These are phyloP conservation scores for Coelastrella sp. DNA, from an alignment of 139 green algal genomes.

Conservation along the genomic window DNA sequence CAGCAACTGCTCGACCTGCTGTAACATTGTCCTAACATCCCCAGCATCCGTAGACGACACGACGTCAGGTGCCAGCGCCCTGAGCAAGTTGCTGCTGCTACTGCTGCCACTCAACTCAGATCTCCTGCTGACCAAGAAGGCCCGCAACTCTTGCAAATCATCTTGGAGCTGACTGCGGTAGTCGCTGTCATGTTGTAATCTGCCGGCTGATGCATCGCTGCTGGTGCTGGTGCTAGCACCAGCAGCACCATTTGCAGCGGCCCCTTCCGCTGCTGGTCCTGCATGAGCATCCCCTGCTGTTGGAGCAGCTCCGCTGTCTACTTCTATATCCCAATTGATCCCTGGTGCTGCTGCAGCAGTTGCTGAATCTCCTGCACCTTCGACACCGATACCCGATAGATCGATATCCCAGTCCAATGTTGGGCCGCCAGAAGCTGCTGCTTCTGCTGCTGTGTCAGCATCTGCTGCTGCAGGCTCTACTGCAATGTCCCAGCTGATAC, in stretches of 20 bases:
- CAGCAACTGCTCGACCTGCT: slow-evolving; percentile 42
- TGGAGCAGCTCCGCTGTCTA: not conserved
- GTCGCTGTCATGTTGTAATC: slow-evolving; percentile 51
- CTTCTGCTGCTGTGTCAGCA: slow-evolving; percentile 10
- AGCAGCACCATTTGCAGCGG: not conserved
- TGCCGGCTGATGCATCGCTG: slow-evolving; percentile 23
- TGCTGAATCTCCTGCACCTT: slow-evolving; percentile 7
- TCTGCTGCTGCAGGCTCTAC: slow-evolving; percentile 15
- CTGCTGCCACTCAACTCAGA: slow-evolving; percentile 10
- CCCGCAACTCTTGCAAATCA: slow-evolving; percentile 71
- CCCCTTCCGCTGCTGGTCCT: not conserved
- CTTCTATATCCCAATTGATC: slow-evolving; percentile 59
- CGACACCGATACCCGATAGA: slow-evolving; percentile 55
- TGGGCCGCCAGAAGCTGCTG: slow-evolving; percentile 33
- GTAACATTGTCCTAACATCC: slow-evolving; percentile 49
- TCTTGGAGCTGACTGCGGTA: slow-evolving; percentile 62
- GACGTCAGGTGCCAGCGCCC: slow-evolving; percentile 46
- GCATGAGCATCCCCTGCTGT: not conserved
- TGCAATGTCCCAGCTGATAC: slow-evolving; percentile 67
- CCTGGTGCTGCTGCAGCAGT: not conserved
- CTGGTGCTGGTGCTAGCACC: not conserved
- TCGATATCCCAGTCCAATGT: slow-evolving; percentile 79
- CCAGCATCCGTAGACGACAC: slow-evolving; percentile 50
- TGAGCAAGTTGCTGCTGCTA: slow-evolving; percentile 49
- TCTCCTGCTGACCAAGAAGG: slow-evolving; percentile 64